Base-by-base conservation (phyloP, 73 alveolate genomes). In the Paramecium octaurelia region DNA sequence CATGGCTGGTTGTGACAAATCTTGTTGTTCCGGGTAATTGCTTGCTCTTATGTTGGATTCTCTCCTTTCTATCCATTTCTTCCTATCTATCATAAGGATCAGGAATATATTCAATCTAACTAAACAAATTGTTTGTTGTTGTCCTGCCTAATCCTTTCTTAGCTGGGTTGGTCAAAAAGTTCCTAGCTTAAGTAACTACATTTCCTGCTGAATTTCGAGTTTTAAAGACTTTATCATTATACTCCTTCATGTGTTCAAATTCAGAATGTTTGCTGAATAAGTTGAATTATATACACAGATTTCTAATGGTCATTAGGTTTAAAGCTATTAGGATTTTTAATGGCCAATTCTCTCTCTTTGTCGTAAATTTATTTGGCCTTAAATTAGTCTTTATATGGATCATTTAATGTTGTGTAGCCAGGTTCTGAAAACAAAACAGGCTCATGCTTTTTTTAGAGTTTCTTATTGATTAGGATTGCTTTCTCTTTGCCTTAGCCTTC, bases 61-160 rank as follows among this genome's bases (percentile, higher is more conserved):
- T 73, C 35, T 73, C 87, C 10, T 16, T 16, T 20, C 87, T 73
- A 11, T 87, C 93, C 75, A 87, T 23, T 38, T 87, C 93, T 23
- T 87, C 85, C 18, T 73, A 59, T 23, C 89, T 59, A 68, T 87
- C 75, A 40, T 64, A 87, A 60, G 93, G 93, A 87, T 87, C 93
- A 64, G 83, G 83, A 18, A 73, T 29, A 12, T 87, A 87, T 40
- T 57, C 85, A 87, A 87, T 73, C 34, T 68, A 58, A 42, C 69
- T 35, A 64, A 87, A 87, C 18, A 87, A 64, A 64, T 87, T 73
- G 2, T 73, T 73, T 12, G 40, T 77, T 8, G 93, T 87, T 7
- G 93, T 87, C 14, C 85, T 87, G 9, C 93, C 93, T 42, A 87
- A 68, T 18, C 93, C 93, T 68, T 68, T 87, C 24, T 87, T 87